Base-by-base conservation (phyloP, 2,329 filamentous ascomycete genomes). In the Phaeophleospora eucalypticola region DNA sequence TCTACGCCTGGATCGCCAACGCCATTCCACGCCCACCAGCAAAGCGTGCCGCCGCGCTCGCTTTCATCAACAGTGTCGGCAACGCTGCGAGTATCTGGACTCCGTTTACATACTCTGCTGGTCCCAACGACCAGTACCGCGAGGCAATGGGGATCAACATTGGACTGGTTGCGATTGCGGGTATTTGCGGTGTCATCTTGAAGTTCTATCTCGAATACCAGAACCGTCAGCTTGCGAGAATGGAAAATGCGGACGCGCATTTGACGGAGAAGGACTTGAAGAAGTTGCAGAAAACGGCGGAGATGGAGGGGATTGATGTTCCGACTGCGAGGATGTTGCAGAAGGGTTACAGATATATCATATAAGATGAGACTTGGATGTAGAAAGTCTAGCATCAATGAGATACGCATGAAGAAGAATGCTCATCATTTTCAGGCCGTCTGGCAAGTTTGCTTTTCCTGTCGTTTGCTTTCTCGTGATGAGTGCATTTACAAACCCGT, bases 1-100 rank as follows among this genome's bases (percentile, higher is more conserved):
- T 80, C 39, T 88, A 82, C 60, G 84, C 82, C 2, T 93, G 87
- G 87, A 88, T 90, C 53, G 81, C 78, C 38, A 87, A 86, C 62
- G 84, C 82, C 1, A 75, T 91, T 42, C 86, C 86, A 0, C 79
- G 86, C 4, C 87, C 87, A 3, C 84, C 86, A 0, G 82, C 86
- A 2, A 90, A 90, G 70, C 78, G 85, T 49, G 82, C 82, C 2
- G 80, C 84, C 0, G 85, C 84, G 0, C 65, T 91, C 4, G 87
- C 86, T 1, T 82, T 84, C 51, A 87, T 90, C 67, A 91, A 91
- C 61, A 82, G 83, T 2, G 74, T 87, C 8, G 80, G 77, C 15
- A 89, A 90, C 62, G 74, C 76, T 9, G 80, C 79, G 35, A 81
- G 77, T 39, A 89, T 90, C 54, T 89, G 62, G 63, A 71, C 68